Base-by-base conservation (phyloP, 164 flowering plant genomes). In the Chimonanthus praecox region DNA sequence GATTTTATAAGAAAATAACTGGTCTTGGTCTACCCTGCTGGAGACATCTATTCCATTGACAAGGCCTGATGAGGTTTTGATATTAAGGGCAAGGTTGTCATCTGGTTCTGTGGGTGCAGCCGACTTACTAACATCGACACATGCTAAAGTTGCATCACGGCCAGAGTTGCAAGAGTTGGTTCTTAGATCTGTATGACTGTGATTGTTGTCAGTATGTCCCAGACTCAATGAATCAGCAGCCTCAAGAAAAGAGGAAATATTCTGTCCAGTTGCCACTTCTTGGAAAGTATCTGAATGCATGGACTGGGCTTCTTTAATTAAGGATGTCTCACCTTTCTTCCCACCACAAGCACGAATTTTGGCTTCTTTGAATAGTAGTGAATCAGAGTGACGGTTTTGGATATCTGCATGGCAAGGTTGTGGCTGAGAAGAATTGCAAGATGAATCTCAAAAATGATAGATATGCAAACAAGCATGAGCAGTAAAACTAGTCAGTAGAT, bases 31-130 rank as follows among this genome's bases (percentile, higher is more conserved):
- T 47, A 68, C 75, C n/a, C 88, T 78, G 75, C 82, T 83, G 50
- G 87, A 81, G 70, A 72, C 78, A 72, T 83, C 89, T 71, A 80
- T 83, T 46, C 80, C 81, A 77, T 89, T 87, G 15, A 87, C 85
- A 76, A 77, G 69, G 45, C 82, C 80, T 63, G 67, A 78, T n/a
- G 86, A 71, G 43, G 78, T 65, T 33, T 46, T 71, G 68, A 63
- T 13, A 64, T 70, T 76, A 49, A 5, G 60, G 15, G 74, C 78
- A 50, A 13, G 21, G 54, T 48, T 77, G 7, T 54, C 77, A 7
- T 71, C 70, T 47, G 72, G 58, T 77, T 80, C 78, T 68, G 64
- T 54, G 2, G 68, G 49, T 21, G 58, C 66, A 10, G 64, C 49
- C 5, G 49, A 43, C 64, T 71, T 74, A 43, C 74, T 67, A 51